These are phyloP conservation scores for Gliomastix tumulicola DNA, from an alignment of 2,329 filamentous ascomycete genomes.

Conservation along the genomic window DNA sequence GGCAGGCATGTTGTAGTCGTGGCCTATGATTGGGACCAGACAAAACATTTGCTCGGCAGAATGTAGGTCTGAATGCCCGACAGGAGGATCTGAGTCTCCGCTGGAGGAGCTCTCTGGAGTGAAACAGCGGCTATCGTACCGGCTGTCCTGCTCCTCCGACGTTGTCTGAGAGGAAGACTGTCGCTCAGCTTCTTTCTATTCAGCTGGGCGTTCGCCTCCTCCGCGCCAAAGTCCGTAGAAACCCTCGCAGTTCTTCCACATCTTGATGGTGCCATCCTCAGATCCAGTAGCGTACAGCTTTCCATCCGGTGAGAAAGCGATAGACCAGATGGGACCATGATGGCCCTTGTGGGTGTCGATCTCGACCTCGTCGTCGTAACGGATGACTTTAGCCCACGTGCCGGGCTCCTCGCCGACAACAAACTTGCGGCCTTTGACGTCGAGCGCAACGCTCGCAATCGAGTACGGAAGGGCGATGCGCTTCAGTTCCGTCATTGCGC, in stretches of 20 bases:
- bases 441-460: constrained; percentile 83
- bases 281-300: constrained; percentile 95
- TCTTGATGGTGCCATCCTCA: constrained; percentile 95
- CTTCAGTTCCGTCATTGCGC: constrained; percentile 69
- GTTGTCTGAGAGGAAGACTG: too few species aligned
- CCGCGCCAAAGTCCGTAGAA: constrained; percentile 59
- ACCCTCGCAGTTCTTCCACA: constrained; percentile 68
- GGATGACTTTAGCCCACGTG: constrained; percentile 94
- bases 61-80: too few species aligned
- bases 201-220: constrained; percentile 27
- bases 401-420: constrained; percentile 88
- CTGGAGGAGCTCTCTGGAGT: neutral
- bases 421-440: constrained; percentile 72
- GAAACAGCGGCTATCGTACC: neutral
- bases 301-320: constrained; percentile 89
- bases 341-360: constrained; percentile 94
- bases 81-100: constrained; percentile 2
- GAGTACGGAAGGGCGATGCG: constrained; percentile 74
- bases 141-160: constrained; percentile 1
- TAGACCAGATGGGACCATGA: constrained; percentile 95
- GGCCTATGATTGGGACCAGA: too few species aligned
- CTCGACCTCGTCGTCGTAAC: constrained; percentile 77
- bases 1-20: too few species aligned
- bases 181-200: constrained; percentile 20
- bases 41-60: too few species aligned